phyloP scores from a whole-genome alignment of 768 basidiomycete species.

The Hemileccinum rubropunctum region DNA sequence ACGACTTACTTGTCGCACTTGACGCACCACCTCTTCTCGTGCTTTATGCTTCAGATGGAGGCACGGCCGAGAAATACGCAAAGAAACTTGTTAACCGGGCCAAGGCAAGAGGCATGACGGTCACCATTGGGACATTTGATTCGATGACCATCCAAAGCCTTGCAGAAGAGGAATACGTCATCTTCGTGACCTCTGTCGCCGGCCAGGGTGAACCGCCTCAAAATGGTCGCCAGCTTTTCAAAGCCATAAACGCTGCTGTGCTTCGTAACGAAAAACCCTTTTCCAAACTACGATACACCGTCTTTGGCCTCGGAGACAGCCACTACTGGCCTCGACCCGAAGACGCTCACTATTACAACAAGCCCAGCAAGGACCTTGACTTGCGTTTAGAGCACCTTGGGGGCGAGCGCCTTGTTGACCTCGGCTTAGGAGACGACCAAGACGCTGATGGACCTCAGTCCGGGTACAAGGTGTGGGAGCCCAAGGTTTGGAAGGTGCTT shows the following conservation, averaged over 20 bases:
- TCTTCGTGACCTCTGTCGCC: conserved; percentile 87
- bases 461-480: conserved; percentile 96
- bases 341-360: conserved; percentile 98
- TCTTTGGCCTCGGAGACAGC: conserved; percentile 96
- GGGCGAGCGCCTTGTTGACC: conserved; percentile 64
- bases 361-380: conserved; percentile 89
- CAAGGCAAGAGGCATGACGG: conserved; percentile 79
- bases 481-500: conserved; percentile 87
- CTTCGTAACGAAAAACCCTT: conserved; percentile 52
- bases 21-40: conserved; percentile 88
- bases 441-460: conserved; percentile 96
- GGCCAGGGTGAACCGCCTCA: conserved; percentile 98
- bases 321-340: conserved; percentile 99
- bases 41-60: conserved; percentile 94
- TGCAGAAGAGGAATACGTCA: conserved; percentile 69
- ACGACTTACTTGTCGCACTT: conserved; percentile 75
- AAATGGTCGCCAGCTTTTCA: conserved; percentile 89
- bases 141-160: conserved; percentile 75
- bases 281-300: conserved; percentile 67
- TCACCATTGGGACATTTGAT: conserved; percentile 75
- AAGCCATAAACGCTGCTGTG: conserved; percentile 68
- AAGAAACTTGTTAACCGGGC: conserved; percentile 83
- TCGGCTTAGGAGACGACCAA: conserved; percentile 95
- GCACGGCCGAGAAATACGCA: conserved; percentile 93
- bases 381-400: conserved; percentile 75